Evolutionary conservation across 331 rosid genomes (phyloP).

Genomic region (Dryas integrifolia): DNA sequence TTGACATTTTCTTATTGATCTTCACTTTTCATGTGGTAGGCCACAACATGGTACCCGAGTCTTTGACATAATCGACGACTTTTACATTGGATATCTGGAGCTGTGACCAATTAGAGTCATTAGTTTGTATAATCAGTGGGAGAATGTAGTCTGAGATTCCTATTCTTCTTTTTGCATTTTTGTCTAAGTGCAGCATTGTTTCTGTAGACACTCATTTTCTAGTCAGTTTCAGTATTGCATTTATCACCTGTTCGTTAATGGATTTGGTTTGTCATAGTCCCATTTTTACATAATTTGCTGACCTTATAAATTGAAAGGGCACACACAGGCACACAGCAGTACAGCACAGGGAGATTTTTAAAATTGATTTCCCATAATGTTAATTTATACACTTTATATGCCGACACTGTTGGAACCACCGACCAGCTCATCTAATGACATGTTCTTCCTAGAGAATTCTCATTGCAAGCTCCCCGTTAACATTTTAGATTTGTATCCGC

Average conservation of each 20-base stretch:
- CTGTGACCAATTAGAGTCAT: conserved; percentile 26
- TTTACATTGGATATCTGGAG: conserved; percentile 66
- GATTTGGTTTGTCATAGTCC: not conserved
- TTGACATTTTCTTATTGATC: not conserved
- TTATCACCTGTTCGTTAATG: not conserved
- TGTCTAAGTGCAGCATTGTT: conserved; percentile 9
- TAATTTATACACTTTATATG: too few relatives aligned
- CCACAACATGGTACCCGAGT: conserved; percentile 92
- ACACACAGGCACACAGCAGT: not conserved
- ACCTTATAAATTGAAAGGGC: not conserved
- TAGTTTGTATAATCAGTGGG: not conserved
- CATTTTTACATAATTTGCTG: not conserved
- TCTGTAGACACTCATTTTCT: conserved; percentile 3
- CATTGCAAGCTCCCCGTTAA: too few relatives aligned
- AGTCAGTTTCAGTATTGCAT: not conserved
- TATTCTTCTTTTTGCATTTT: conserved; percentile 18
- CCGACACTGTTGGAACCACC: too few relatives aligned
- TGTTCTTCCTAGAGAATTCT: too few relatives aligned
- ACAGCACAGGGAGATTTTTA: too few relatives aligned
- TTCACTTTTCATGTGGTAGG: conserved; percentile 41
- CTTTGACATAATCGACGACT: conserved; percentile 84
- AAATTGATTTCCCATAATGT: too few relatives aligned
- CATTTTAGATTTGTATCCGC: too few relatives aligned
- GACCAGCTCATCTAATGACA: too few relatives aligned
- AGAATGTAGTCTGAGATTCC: conserved; percentile 16